Conservation (phyloP, 495 filamentous ascomycete genomes). For the Platismatia glauca region DNA sequence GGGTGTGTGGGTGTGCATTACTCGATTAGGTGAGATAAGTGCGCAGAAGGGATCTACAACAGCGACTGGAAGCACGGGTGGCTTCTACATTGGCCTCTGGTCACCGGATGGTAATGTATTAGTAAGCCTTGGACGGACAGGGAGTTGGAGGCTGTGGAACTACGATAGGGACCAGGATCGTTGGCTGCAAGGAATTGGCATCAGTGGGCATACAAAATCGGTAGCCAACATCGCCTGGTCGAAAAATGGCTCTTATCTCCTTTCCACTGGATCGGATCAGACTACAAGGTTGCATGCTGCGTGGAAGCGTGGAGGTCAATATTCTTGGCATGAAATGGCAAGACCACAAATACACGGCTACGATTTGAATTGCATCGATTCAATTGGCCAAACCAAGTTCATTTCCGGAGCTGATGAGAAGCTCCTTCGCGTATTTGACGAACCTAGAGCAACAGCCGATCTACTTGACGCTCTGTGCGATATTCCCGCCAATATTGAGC, state of each 20-base stretch:
- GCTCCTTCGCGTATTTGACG: slow-evolving; percentile 85
- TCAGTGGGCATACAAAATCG: slow-evolving; percentile 75
- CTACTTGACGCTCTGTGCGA: slow-evolving; percentile 62
- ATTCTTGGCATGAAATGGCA: slow-evolving; percentile 90
- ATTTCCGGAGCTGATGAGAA: slow-evolving; percentile 98
- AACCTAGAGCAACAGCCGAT: slow-evolving; percentile 72
- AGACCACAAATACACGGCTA: slow-evolving; percentile 97
- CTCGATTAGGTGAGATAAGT: slow-evolving; percentile 86
- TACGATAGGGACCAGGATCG: slow-evolving; percentile 44
- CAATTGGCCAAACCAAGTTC: slow-evolving; percentile 60
- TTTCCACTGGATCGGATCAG: slow-evolving; percentile 86
- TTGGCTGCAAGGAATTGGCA: slow-evolving; percentile 69
- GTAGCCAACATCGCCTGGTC: slow-evolving; percentile 80
- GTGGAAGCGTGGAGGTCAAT: slow-evolving; percentile 51
- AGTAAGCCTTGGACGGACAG: slow-evolving; percentile 77
- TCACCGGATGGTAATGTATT: slow-evolving; percentile 66
- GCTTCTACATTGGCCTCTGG: slow-evolving; percentile 95
- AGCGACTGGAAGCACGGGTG: slow-evolving; percentile 88
- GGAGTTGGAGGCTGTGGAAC: slow-evolving; percentile 84
- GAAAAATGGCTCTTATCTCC: slow-evolving; percentile 68
- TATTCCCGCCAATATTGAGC: slow-evolving; percentile 36
- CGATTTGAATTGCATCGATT: slow-evolving; percentile 87
- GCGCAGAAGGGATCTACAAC: slow-evolving; percentile 89
- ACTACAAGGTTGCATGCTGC: slow-evolving; percentile 87
- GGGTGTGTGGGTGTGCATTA: slow-evolving; percentile 79